Base-by-base conservation (phyloP, 495 filamentous ascomycete genomes). In the Aspergillus sclerotioniger region DNA sequence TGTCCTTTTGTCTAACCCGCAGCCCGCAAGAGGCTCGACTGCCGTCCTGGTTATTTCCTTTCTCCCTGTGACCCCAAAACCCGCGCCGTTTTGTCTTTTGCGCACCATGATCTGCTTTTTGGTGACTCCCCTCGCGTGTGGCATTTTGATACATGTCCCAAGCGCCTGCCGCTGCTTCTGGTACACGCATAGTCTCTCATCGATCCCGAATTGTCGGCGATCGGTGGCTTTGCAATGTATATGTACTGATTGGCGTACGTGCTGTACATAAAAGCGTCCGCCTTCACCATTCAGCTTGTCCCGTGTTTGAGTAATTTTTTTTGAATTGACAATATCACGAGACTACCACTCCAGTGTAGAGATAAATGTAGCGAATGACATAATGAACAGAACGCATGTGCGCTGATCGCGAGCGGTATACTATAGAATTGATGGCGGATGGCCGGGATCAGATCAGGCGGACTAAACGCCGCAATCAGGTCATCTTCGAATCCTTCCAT, bases 251-350 rank as follows among this genome's bases (percentile, higher is more conserved):
- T 62, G 63, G 67, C 65, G 60, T 61, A 66, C 59, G 62, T 66
- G 65, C 66, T 73, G 69, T 76, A 74, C 58, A 75, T 73, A 73
- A 61, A 58, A 65, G 60, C 61, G 58, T 57, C 53, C 46, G 52
- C 56, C 51, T 48, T 63, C 53, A 52, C 54, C 32, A 59, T 56
- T 57, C 56, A 61, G 52, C 56, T 46, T 3, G 53, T 56, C 54
- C 13, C 43, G 39, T 61, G 33, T 56, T 51, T 59, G 19, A 64
- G 43, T 57, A 60, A 28, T 52, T 25, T 25, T 25, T 25, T 25
- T 25, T 41, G 39, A 50, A 37, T 25, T 19, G 19, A 47, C 29
- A 49, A 35, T 48, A 15, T 41, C 37, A 41, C 37, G 37, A 41
- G 37, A 41, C 37, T 6, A n/a, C 10, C 10, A n/a, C 13, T 37